These are phyloP conservation scores for Ogataea zsoltii DNA, from an alignment of 805 yeast species.

Conservation along the genomic window DNA sequence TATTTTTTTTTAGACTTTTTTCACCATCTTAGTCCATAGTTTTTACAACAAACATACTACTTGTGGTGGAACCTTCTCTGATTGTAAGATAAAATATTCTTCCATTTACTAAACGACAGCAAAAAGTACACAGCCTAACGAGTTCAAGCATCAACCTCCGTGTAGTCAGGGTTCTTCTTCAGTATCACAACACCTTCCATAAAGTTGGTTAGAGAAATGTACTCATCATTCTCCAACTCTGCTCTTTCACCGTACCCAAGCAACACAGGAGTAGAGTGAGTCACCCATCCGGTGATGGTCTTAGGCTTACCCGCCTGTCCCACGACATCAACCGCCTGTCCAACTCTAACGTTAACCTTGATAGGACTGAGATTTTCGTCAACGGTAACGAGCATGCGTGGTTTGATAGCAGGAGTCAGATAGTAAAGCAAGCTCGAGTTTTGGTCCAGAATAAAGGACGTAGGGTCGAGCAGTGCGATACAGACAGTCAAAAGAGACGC, in stretches of 20 bases:
- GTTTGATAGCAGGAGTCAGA: conserved; percentile 85
- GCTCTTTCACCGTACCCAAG: conserved; percentile 95
- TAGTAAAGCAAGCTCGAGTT: conserved; percentile 79
- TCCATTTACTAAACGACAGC: neutral
- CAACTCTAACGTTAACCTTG: conserved; percentile 95
- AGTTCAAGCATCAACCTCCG: conserved; percentile 42
- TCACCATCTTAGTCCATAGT: no score
- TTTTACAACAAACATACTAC: no score
- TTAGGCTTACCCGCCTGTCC: conserved; percentile 99
- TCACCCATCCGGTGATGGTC: conserved; percentile 99
- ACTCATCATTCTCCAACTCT: conserved; percentile 93
- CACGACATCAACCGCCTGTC: conserved; percentile 97
- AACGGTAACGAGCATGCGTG: conserved; percentile 89
- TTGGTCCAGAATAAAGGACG: conserved; percentile 73
- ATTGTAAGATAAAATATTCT: no score
- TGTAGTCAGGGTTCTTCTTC: conserved; percentile 84
- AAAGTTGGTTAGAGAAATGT: conserved; percentile 74
- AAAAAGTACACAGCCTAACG: neutral
- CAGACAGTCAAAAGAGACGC: conserved; percentile 86
- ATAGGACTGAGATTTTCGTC: conserved; percentile 89
- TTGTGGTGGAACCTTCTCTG: no score
- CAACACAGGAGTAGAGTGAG: conserved; percentile 96
- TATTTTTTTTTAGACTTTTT: conserved; percentile 2
- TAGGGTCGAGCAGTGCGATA: conserved; percentile 84
- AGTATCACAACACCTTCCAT: conserved; percentile 93